A percentile compares a stretch with the other conserved stretches of the same genome.
Conservation (phyloP, 2,329 filamentous ascomycete species). For the Colletotrichum melonis region DNA sequence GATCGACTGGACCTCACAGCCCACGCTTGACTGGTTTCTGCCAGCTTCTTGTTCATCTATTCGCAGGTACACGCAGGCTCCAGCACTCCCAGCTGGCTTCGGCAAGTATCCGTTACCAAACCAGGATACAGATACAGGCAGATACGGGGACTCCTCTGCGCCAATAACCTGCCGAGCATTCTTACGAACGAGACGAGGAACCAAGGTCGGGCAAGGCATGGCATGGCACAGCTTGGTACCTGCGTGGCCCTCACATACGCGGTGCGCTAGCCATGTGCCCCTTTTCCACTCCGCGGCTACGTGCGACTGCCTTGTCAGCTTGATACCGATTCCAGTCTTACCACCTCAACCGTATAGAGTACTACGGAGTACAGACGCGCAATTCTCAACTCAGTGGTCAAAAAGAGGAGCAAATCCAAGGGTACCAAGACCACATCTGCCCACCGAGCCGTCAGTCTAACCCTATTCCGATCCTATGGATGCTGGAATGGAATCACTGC, state of each 20-base stretch:
- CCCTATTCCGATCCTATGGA: conserved; percentile 2
- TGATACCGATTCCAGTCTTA: background rate
- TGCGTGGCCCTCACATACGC: conserved; percentile 23
- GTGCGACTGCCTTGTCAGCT: background rate
- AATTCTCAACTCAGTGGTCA: background rate
- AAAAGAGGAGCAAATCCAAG: conserved; percentile 5
- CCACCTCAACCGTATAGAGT: conserved; percentile 14
- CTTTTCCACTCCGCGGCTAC: conserved; percentile 26
- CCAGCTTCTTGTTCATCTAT: background rate
- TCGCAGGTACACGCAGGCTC: conserved; percentile 7
- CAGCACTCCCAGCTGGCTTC: conserved; percentile 10
- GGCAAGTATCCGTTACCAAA: conserved; percentile 18
- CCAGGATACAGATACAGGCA: conserved; percentile 3
- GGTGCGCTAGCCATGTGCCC: conserved; percentile 21
- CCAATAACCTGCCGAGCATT: background rate
- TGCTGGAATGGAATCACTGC: conserved; percentile 28
- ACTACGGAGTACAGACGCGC: background rate
- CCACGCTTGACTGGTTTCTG: background rate
- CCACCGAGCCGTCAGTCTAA: conserved; percentile 14
- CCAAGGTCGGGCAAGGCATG: background rate
- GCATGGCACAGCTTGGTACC: conserved; percentile 23
- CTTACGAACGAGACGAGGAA: conserved; percentile 11
- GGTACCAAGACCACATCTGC: conserved; percentile 10
- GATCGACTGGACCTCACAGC: conserved; percentile 14
- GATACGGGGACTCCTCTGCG: conserved; percentile 6